phyloP scores from a whole-genome alignment of 2,329 filamentous ascomycete genomes.

The Aspergillus glaucus region DNA sequence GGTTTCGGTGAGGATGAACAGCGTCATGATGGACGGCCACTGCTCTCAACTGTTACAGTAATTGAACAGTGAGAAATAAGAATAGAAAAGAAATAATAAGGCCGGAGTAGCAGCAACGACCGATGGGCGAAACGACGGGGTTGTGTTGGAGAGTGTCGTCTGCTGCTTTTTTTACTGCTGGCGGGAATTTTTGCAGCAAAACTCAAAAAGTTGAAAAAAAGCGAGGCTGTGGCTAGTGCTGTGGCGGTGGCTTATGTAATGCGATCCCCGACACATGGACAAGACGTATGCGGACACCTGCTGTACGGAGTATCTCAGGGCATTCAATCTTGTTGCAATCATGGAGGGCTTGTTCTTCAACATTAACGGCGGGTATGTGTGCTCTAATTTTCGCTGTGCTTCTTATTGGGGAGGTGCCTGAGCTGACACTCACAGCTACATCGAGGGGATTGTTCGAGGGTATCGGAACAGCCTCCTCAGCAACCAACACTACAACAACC shows the following conservation, averaged over 20 bases:
- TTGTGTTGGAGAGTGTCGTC: slow-evolving; percentile 20
- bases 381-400: background rate
- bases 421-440: slow-evolving; percentile 57
- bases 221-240: slow-evolving; percentile 23
- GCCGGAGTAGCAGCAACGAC: slow-evolving; percentile 19
- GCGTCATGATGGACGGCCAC: slow-evolving; percentile 59
- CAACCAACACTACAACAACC: slow-evolving; percentile 82
- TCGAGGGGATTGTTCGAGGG: slow-evolving; percentile 94
- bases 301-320: background rate
- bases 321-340: slow-evolving; percentile 11
- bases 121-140: slow-evolving; percentile 20
- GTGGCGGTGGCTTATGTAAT: slow-evolving; percentile 28
- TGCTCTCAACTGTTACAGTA: slow-evolving; percentile 18
- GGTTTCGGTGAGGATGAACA: slow-evolving; percentile 91
- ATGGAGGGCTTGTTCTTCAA: slow-evolving; percentile 97
- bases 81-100: slow-evolving; percentile 15
- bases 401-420: background rate
- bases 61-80: slow-evolving; percentile 13
- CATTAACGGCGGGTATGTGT: slow-evolving; percentile 75
- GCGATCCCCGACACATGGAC: background rate
- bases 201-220: slow-evolving; percentile 30
- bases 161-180: slow-evolving; percentile 15
- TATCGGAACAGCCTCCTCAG: slow-evolving; percentile 94
- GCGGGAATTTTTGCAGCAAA: slow-evolving; percentile 32
- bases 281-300: background rate